phyloP scores from a whole-genome alignment of 495 filamentous ascomycete species.

The Sphaerosporella brunnea region DNA sequence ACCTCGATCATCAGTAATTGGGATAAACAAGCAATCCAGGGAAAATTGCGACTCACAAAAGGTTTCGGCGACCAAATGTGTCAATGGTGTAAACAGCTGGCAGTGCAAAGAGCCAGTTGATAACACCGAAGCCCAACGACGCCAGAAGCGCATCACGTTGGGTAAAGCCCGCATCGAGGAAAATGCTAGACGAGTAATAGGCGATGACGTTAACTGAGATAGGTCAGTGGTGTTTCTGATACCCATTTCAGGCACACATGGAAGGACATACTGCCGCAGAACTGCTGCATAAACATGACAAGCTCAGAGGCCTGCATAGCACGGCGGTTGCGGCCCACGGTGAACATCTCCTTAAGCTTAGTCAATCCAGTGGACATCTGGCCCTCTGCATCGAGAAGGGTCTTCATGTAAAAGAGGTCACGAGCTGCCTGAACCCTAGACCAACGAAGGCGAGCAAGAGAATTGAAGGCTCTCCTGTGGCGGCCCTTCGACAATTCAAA shows the following conservation, averaged over 20 bases:
- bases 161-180: slow-evolving; percentile 39
- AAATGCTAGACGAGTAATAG: slow-evolving; percentile 53
- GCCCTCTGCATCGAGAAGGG: slow-evolving; percentile 49
- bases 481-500: slow-evolving; percentile 62
- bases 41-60: slow-evolving; percentile 62
- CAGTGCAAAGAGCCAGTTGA: slow-evolving; percentile 63
- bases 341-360: slow-evolving; percentile 51
- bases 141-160: slow-evolving; percentile 32
- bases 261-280: slow-evolving; percentile 23
- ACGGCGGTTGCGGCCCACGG: slow-evolving; percentile 59
- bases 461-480: slow-evolving; percentile 45
- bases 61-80: slow-evolving; percentile 63
- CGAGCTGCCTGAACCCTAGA: slow-evolving; percentile 61
- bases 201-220: slow-evolving; percentile 42
- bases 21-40: slow-evolving; percentile 54
- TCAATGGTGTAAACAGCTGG: slow-evolving; percentile 70
- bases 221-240: not conserved
- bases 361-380: slow-evolving; percentile 41
- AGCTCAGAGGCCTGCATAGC: slow-evolving; percentile 56
- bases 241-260: not conserved
- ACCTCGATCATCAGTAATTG: too few relatives aligned
- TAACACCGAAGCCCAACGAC: slow-evolving; percentile 58
- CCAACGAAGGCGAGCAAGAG: slow-evolving; percentile 48
- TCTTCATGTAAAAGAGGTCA: slow-evolving; percentile 68
- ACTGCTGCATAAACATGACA: slow-evolving; percentile 80